Evolutionary conservation across 2,329 filamentous ascomycete species (phyloP), one percentile per base, ranked within the genome.

Genomic region (Penicillium sp.): DNA sequence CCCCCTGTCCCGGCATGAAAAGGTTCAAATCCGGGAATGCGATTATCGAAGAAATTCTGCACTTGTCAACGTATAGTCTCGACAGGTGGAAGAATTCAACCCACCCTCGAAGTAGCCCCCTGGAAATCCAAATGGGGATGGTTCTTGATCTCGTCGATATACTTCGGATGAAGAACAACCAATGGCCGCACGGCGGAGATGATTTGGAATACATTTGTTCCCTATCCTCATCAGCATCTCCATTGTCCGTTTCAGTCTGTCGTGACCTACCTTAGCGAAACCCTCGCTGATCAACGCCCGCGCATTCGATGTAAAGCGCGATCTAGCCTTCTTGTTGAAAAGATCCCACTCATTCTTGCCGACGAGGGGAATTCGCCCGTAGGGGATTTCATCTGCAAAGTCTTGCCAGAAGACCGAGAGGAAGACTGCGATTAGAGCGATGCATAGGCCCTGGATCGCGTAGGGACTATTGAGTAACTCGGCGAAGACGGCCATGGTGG

Each of bases 141-240:
- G 37, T 52, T 67, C 46, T 70, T 70, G 52, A 71, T 54, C 51
- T 71, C 68, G 46, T 70, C 55, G 8, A 69, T 52, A 44, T 63
- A 68, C 18, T 56, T 61, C 3, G 64, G 66, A 27, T 70, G 65
- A 46, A 71, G 49, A 34, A 71, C 52, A 20, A 71, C 60, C 24
- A 68, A 52, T 6, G 62, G 60, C 9, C 46, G 42, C 7, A 54
- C 51, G 3, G 54, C 27, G 21, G 54, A 61, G 52, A 68, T 66
- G 18, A 66, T 40, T 33, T 70, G 68, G 34, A 69, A 70, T 7
- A 59, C 54, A 46, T 47, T 55, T 20, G 13, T 46, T 6, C 64
- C 64, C 66, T 69, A 23, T 15, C 9, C 15, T 13, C 3, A 21
- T 58, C 29, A 59, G 46, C 23, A 17, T 21, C 12, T 29, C 39